Conservation (phyloP, 805 yeast genomes). For the Metahyphopichia silvanorum region DNA sequence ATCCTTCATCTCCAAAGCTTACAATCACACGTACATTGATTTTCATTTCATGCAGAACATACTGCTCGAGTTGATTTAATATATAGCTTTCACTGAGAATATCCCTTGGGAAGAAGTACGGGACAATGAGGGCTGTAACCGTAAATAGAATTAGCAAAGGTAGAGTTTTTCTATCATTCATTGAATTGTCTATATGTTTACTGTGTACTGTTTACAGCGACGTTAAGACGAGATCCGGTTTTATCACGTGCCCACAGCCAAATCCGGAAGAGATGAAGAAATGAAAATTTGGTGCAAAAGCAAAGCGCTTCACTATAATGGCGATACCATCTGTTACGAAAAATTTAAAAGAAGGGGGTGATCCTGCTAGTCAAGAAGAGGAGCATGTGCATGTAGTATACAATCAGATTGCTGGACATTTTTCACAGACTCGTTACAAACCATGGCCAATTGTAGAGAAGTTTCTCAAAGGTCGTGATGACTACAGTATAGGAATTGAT, state of each 20-base stretch:
- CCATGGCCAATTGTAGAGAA: conserved; percentile 96
- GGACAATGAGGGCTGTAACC: no score
- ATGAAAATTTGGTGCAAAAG: no score
- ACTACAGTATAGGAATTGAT: conserved; percentile 77
- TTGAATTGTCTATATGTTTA: no score
- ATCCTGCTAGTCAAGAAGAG: conserved; percentile 63
- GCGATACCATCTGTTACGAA: conserved; percentile 29
- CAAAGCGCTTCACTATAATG: conserved; percentile 14
- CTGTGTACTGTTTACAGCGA: no score
- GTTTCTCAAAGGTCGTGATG: conserved; percentile 49
- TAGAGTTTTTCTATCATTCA: no score
- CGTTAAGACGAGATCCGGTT: no score
- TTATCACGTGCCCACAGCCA: no score
- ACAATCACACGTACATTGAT: conserved; percentile 21
- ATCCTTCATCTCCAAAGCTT: conserved; percentile 35
- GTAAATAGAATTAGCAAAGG: no score
- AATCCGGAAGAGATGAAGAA: no score
- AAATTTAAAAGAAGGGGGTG: conserved; percentile 18
- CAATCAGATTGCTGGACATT: conserved; percentile 88
- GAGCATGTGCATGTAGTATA: conserved; percentile 87
- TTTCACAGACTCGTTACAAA: conserved; percentile 89
- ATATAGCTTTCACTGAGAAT: neutral
- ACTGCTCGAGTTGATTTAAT: conserved; percentile 1
- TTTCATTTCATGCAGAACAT: conserved; percentile 5
- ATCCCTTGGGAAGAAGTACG: neutral